Percentiles rank a stretch among this genome's conserved stretches.
Evolutionary conservation across 306 rosid genomes (phyloP).

Genomic region (Cucurbita maxima): DNA sequence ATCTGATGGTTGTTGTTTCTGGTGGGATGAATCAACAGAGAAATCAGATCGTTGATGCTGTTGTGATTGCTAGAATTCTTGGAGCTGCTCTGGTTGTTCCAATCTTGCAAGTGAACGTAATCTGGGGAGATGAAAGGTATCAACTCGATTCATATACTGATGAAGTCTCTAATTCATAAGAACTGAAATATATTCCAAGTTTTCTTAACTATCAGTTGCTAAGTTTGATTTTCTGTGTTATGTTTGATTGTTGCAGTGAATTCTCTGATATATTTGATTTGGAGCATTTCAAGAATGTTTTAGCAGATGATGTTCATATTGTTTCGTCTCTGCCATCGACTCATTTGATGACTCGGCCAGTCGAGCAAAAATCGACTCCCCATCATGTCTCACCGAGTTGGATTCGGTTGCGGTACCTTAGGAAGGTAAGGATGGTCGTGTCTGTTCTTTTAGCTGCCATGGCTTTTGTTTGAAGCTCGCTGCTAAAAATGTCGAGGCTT

Average conservation of each 20-base stretch:
- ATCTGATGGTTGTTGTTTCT: constrained; percentile 72
- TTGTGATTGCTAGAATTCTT: constrained; percentile 90
- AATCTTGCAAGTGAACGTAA: constrained; percentile 81
- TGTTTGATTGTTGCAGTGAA: constrained; percentile 47
- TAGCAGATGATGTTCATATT: constrained; percentile 59
- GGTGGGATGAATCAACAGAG: constrained; percentile 99
- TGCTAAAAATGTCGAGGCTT: not conserved
- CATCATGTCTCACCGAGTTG: constrained; percentile 66
- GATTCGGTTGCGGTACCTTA: constrained; percentile 73
- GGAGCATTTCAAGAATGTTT: constrained; percentile 76
- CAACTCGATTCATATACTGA: not conserved
- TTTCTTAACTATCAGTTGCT: not conserved
- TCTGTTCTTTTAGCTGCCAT: not conserved
- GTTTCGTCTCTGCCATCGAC: constrained; percentile 89
- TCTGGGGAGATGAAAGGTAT: constrained; percentile 99
- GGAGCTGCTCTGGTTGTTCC: constrained; percentile 95
- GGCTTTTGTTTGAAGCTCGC: not conserved
- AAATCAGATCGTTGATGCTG: constrained; percentile 98
- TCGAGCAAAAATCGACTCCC: constrained; percentile 65
- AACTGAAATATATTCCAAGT: not conserved
- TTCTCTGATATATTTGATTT: constrained; percentile 89
- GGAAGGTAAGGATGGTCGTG: constrained; percentile 34
- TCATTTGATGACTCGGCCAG: constrained; percentile 62
- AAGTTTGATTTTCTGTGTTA: constrained; percentile 2
- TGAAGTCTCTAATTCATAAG: not conserved